A percentile compares a stretch with the other conserved stretches of the same genome.
Evolutionary conservation across 1,284 basidiomycete genomes (phyloP).

Genomic region (Leccinum pachyderme): DNA sequence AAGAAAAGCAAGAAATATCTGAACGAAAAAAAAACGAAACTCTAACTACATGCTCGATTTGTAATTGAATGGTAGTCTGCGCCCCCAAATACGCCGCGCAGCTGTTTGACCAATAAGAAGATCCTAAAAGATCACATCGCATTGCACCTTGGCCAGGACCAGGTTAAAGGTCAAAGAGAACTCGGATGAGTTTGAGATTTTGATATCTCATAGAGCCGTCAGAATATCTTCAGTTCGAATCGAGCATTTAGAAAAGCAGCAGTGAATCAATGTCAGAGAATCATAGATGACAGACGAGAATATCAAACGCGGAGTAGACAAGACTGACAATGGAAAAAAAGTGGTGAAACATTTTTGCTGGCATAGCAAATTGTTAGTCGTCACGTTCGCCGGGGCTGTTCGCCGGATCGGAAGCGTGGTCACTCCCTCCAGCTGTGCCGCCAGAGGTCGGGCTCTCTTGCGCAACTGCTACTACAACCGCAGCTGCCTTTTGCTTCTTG

Average conservation of each 20-base stretch:
- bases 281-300: constrained; percentile 14
- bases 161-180: constrained; percentile 46
- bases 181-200: constrained; percentile 18
- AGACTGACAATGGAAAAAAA: constrained; percentile 19
- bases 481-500: constrained; percentile 37
- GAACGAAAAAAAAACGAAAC: not conserved
- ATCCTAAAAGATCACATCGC: constrained; percentile 37
- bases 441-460: constrained; percentile 23
- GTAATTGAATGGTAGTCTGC: constrained; percentile 23
- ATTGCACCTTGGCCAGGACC: constrained; percentile 31
- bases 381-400: constrained; percentile 27
- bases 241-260: constrained; percentile 5
- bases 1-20: not conserved
- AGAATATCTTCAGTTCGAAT: constrained; percentile 30
- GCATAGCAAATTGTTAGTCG: constrained; percentile 16
- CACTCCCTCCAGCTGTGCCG: constrained; percentile 26
- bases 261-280: constrained; percentile 7
- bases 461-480: not conserved
- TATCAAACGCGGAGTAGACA: constrained; percentile 5
- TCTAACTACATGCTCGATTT: constrained; percentile 7
- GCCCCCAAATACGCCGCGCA: constrained; percentile 18
- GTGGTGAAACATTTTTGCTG: constrained; percentile 2
- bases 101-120: constrained; percentile 46
- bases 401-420: constrained; percentile 24
- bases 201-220: constrained; percentile 22